Percentiles rank a stretch among this genome's conserved stretches.
Evolutionary conservation across 352 stramenopile genomes (phyloP).

Genomic region (Phytophthora rubi): DNA sequence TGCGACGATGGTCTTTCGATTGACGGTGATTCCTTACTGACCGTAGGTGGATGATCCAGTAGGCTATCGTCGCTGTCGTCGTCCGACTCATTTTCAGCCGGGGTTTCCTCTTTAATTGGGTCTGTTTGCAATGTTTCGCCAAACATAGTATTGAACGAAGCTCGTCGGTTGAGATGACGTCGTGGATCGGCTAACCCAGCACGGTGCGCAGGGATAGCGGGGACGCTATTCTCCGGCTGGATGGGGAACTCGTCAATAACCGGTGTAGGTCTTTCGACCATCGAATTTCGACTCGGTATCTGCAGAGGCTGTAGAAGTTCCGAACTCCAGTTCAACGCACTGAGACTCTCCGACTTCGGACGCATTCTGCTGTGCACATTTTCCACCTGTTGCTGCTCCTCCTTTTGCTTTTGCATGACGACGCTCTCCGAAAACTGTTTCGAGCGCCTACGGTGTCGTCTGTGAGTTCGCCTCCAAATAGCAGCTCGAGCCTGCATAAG

Average conservation of each 20-base stretch:
- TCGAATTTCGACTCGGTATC: conserved; percentile 36
- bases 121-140: conserved; percentile 53
- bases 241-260: conserved; percentile 29
- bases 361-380: conserved; percentile 39
- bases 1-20: conserved; percentile 33
- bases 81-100: conserved; percentile 57
- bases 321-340: conserved; percentile 28
- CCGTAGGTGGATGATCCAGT: conserved; percentile 16
- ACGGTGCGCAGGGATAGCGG: conserved; percentile 30
- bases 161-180: conserved; percentile 68
- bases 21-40: conserved; percentile 19
- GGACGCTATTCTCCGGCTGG: conserved; percentile 27
- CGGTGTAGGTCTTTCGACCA: conserved; percentile 42
- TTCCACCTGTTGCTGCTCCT: conserved; percentile 44
- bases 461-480: conserved; percentile 66
- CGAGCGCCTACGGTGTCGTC: conserved; percentile 69
- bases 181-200: conserved; percentile 53
- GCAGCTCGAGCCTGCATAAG: conserved; percentile 65
- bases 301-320: conserved; percentile 27
- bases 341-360: conserved; percentile 59
- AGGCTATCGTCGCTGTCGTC: conserved; percentile 45
- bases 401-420: conserved; percentile 66
- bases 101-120: conserved; percentile 71
- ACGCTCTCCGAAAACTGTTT: conserved; percentile 85
- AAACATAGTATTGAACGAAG: conserved; percentile 68